A percentile compares a stretch with the other conserved stretches of the same genome.
Conservation (phyloP, 2,329 filamentous ascomycete species). For the Celoporthe dispersa region DNA sequence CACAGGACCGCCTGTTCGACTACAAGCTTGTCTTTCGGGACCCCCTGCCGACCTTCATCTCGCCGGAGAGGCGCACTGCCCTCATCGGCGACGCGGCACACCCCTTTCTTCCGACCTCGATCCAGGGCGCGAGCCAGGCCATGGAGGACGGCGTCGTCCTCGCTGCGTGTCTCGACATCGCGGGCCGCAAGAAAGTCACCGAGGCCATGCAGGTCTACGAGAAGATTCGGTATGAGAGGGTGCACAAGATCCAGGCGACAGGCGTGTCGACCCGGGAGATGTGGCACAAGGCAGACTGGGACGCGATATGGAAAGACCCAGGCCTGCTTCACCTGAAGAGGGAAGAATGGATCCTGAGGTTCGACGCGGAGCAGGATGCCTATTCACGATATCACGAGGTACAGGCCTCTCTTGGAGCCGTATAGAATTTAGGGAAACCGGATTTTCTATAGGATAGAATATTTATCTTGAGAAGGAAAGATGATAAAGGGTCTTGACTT, state of each 20-base stretch:
- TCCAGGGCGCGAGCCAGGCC: slow-evolving; percentile 52
- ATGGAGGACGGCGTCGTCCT: slow-evolving; percentile 55
- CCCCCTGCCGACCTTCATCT: slow-evolving; percentile 48
- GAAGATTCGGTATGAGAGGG: slow-evolving; percentile 51
- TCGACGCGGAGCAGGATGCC: slow-evolving; percentile 53
- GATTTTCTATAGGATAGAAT: background rate
- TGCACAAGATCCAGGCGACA: slow-evolving; percentile 51
- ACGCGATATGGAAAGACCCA: slow-evolving; percentile 48
- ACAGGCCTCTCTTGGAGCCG: background rate
- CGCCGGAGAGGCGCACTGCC: slow-evolving; percentile 44
- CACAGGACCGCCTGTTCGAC: slow-evolving; percentile 44
- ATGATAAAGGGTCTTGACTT: background rate
- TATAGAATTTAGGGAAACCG: too few relatives aligned
- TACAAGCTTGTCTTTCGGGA: slow-evolving; percentile 46
- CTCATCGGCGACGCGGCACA: slow-evolving; percentile 56
- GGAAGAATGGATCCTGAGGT: slow-evolving; percentile 53
- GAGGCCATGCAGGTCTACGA: slow-evolving; percentile 50
- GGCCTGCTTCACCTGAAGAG: slow-evolving; percentile 49
- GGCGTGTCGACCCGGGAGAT: slow-evolving; percentile 52
- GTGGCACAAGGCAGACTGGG: slow-evolving; percentile 58
- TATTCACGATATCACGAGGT: slow-evolving; percentile 34
- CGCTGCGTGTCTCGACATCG: slow-evolving; percentile 46
- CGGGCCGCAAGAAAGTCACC: slow-evolving; percentile 40
- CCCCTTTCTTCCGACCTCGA: slow-evolving; percentile 52
- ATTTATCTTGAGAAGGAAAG: background rate